Evolutionary conservation across 2,329 filamentous ascomycete species (phyloP).

Genomic region (Pseudocercospora pini-densiflorae): DNA sequence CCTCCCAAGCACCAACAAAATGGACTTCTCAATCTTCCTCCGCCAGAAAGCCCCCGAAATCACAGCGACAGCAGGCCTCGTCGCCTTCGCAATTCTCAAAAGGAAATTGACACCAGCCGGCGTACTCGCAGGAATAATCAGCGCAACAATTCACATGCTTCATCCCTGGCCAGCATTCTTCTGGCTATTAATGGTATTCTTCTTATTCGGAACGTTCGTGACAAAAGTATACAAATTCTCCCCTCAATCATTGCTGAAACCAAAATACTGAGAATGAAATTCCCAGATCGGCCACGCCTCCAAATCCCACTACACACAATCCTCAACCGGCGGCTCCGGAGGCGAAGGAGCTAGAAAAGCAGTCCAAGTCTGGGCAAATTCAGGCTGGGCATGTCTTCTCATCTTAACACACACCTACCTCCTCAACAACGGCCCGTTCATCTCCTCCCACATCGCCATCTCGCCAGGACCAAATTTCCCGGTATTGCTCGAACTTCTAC

Average conservation of each 20-base stretch:
- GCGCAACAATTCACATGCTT: slow-evolving; percentile 80
- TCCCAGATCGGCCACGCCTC: slow-evolving; percentile 88
- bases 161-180: slow-evolving; percentile 97
- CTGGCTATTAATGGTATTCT: slow-evolving; percentile 80
- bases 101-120: slow-evolving; percentile 72
- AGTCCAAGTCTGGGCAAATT: slow-evolving; percentile 90
- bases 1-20: slow-evolving; percentile 9
- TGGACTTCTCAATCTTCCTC: slow-evolving; percentile 33
- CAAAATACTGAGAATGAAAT: too few species aligned
- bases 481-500: slow-evolving; percentile 45
- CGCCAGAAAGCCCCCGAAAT: slow-evolving; percentile 34
- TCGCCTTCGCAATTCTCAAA: slow-evolving; percentile 58
- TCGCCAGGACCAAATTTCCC: slow-evolving; percentile 47
- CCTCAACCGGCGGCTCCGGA: slow-evolving; percentile 71
- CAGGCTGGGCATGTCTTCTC: slow-evolving; percentile 72
- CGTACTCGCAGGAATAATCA: slow-evolving; percentile 71
- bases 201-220: slow-evolving; percentile 78
- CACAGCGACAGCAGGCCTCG: slow-evolving; percentile 36
- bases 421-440: slow-evolving; percentile 41
- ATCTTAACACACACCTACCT: slow-evolving; percentile 57
- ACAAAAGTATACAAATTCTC: slow-evolving; percentile 67
- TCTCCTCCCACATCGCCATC: slow-evolving; percentile 34
- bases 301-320: slow-evolving; percentile 81
- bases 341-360: slow-evolving; percentile 84
- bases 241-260: background rate